Evolutionary conservation across 805 yeast genomes (phyloP).

Genomic region (Kluyveromyces siamensis): DNA sequence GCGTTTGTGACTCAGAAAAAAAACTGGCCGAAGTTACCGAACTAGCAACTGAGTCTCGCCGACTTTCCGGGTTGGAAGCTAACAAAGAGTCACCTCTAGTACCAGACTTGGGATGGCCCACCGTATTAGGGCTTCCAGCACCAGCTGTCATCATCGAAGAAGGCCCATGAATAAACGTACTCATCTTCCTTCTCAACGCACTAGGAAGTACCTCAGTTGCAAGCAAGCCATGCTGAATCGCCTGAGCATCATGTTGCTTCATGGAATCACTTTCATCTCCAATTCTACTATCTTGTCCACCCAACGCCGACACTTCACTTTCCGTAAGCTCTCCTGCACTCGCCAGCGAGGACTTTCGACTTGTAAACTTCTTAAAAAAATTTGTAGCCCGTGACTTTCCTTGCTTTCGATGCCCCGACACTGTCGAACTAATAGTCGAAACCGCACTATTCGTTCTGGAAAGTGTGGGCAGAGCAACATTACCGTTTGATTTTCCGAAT

Average conservation of each 20-base stretch:
- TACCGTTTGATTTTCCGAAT: neutral
- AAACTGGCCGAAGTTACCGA: constrained; percentile 4
- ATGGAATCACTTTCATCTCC: neutral
- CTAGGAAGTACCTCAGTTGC: neutral
- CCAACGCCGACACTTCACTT: neutral
- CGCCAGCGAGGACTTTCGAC: constrained; percentile 1
- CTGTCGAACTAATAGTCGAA: neutral
- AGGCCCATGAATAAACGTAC: constrained; percentile 16
- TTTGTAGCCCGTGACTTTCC: neutral
- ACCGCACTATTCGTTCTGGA: neutral
- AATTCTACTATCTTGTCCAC: neutral
- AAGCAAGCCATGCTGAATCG: neutral
- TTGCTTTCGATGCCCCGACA: neutral
- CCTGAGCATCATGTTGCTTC: neutral
- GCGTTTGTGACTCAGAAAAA: neutral
- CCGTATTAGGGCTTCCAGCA: neutral
- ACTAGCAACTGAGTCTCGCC: constrained; percentile 10
- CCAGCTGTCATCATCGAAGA: neutral
- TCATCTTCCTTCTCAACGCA: constrained; percentile 11
- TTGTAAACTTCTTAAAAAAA: constrained; percentile 1
- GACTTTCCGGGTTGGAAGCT: constrained; percentile 5
- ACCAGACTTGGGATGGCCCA: neutral
- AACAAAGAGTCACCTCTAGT: neutral
- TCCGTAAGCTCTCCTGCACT: neutral
- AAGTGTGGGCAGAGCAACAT: neutral